phyloP scores from a whole-genome alignment of 78 protist species.

The Chrysochromulina parva region DNA sequence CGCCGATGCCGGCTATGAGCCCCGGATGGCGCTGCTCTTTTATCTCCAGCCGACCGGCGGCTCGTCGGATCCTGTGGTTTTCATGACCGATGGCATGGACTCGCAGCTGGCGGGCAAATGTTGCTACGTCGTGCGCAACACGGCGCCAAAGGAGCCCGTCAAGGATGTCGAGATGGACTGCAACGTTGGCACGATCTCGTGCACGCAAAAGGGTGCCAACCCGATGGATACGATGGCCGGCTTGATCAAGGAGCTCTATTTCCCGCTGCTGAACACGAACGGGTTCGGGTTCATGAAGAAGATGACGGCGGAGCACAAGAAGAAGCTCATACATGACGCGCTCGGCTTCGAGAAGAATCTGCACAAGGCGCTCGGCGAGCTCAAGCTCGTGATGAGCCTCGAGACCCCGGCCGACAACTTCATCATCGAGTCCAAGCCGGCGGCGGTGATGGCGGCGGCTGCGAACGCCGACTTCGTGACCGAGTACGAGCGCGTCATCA shows the following conservation, averaged over 20 bases:
- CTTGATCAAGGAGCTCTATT: neutral
- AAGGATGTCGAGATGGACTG: neutral
- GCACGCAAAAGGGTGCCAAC: too few relatives aligned
- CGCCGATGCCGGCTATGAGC: too few relatives aligned
- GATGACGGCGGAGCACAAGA: too few relatives aligned
- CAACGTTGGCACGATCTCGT: neutral
- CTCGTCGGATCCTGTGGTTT: neutral
- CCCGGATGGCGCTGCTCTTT: too few relatives aligned
- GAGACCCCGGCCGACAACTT: too few relatives aligned
- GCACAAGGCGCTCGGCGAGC: too few relatives aligned
- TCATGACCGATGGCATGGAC: neutral
- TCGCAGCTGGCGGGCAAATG: conserved; percentile 9
- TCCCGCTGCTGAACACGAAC: neutral
- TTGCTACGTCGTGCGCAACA: conserved; percentile 14
- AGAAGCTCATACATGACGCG: too few relatives aligned
- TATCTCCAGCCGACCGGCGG: neutral
- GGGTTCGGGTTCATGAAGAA: too few relatives aligned
- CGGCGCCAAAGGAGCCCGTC: neutral
- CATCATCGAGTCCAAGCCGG: too few relatives aligned
- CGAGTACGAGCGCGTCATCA: conserved; percentile 23
- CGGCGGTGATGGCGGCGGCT: neutral
- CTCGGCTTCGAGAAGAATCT: too few relatives aligned
- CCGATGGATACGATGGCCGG: neutral
- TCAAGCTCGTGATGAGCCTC: too few relatives aligned
- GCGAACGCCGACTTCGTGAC: conserved; percentile 5